These are phyloP conservation scores for Rosa multiflora DNA, from an alignment of 306 rosid species.

Conservation along the genomic window DNA sequence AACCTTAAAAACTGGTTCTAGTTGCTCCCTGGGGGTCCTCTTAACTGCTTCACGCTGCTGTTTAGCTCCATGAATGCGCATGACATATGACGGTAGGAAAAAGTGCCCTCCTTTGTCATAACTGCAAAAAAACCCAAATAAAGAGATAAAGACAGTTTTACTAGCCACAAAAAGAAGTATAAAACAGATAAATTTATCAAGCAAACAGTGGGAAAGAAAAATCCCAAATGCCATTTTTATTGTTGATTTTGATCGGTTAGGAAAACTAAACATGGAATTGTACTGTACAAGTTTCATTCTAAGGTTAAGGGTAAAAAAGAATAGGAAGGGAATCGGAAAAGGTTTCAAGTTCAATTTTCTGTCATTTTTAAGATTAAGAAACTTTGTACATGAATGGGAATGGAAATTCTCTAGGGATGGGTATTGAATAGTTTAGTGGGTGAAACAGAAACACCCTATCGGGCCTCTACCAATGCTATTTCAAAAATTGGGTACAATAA, in stretches of 20 bases:
- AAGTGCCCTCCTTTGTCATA: constrained; percentile 95
- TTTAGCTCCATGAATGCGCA: constrained; percentile 93
- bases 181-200: not conserved
- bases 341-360: not conserved
- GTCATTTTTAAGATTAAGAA: not conserved
- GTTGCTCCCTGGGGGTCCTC: constrained; percentile 63
- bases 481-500: not conserved
- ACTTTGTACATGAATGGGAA: not conserved
- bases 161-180: constrained; percentile 7
- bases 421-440: not conserved
- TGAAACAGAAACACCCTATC: not conserved
- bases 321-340: not conserved
- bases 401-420: not conserved
- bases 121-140: constrained; percentile 39
- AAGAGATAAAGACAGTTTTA: not conserved
- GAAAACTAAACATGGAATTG: not conserved
- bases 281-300: not conserved
- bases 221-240: not conserved
- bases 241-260: not conserved
- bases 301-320: not conserved
- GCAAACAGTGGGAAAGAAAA: not conserved
- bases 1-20: constrained; percentile 77
- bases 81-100: constrained; percentile 77
- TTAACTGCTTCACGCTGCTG: constrained; percentile 92
- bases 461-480: not conserved